phyloP scores from a whole-genome alignment of 352 stramenopile species.

The Chrysophaeum taylorii region DNA sequence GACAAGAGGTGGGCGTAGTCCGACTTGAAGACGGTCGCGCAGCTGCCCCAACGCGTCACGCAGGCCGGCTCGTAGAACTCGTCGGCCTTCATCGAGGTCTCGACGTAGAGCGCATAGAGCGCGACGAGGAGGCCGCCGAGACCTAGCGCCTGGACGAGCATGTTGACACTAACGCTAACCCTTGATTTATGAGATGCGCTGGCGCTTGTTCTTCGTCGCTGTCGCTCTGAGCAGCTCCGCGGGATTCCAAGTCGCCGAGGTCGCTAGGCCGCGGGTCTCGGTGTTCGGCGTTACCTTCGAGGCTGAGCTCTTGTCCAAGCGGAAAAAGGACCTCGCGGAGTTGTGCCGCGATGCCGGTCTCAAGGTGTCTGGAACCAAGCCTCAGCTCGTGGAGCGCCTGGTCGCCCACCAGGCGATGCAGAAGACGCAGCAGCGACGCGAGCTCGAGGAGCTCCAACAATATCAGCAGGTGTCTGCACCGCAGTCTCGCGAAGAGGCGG shows the following conservation, averaged over 20 bases:
- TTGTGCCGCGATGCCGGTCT: not conserved
- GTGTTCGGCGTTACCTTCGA: no score
- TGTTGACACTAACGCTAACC: no score
- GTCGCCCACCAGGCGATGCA: not conserved
- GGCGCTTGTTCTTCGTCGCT: no score
- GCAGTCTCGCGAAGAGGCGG: not conserved
- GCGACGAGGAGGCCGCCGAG: not conserved
- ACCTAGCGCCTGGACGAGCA: no score
- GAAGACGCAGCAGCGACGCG: not conserved
- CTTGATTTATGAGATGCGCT: no score
- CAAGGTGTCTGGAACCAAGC: not conserved
- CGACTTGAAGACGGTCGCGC: not conserved
- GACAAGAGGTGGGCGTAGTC: constrained; percentile 2
- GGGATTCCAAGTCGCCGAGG: no score
- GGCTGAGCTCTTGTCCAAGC: no score
- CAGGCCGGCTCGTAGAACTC: constrained; percentile 4
- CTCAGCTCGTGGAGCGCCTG: not conserved
- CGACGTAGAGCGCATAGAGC: not conserved
- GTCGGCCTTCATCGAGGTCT: not conserved
- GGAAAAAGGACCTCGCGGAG: not conserved
- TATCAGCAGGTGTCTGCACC: not conserved
- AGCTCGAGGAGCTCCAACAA: not conserved
- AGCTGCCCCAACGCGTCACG: constrained; percentile 5
- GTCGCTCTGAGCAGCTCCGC: no score
- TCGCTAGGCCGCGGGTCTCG: no score